Evolutionary conservation across 495 filamentous ascomycete species (phyloP), one percentile per base, ranked within the genome.

Genomic region (Aspergillus coremiiformis): DNA sequence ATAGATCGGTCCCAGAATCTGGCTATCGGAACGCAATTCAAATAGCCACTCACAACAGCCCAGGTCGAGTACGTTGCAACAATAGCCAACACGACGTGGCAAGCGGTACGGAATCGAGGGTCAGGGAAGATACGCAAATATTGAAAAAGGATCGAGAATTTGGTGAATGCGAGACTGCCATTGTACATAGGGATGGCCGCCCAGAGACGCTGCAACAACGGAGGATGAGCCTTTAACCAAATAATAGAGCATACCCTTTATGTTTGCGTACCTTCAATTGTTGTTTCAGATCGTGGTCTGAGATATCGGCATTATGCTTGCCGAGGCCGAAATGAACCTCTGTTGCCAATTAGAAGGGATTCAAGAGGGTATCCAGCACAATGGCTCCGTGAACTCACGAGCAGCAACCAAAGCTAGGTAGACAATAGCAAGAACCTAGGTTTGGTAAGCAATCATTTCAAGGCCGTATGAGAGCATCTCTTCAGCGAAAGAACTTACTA

Each of bases 1-100:
- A 82, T 59, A 3, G 66, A 54, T 39, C 71, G 74, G 51, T 83
- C 66, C 71, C 79, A 83, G 45, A 76, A 76, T 47, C 66, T 69
- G 7, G 63, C 64, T 10, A 85, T 56, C 1, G 83, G 82, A 0
- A 62, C 67, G 51, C 82, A 85, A 45, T 75, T 74, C 52, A 84
- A 72, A 50, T 76, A 70, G 21, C 69, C 64, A 24, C 59, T 66
- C 33, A 73, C 56, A 37, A 75, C 57, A 23, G 67, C 66, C 68
- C 72, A 72, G 14, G 66, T 48, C 3, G 61, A 65, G 51, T 68
- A 69, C 10, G 64, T 45, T 5, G 62, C 61, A 8, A 76, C 64
- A 14, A 75, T 50, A 1, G 47, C 69, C 48, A 74, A 61, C 22
- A 71, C 39, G 21, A 66, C 54, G 15, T 60, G 66, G 44, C 66